These are phyloP conservation scores for Aspergillus sojae DNA, from an alignment of 2,329 filamentous ascomycete species.

Conservation along the genomic window DNA sequence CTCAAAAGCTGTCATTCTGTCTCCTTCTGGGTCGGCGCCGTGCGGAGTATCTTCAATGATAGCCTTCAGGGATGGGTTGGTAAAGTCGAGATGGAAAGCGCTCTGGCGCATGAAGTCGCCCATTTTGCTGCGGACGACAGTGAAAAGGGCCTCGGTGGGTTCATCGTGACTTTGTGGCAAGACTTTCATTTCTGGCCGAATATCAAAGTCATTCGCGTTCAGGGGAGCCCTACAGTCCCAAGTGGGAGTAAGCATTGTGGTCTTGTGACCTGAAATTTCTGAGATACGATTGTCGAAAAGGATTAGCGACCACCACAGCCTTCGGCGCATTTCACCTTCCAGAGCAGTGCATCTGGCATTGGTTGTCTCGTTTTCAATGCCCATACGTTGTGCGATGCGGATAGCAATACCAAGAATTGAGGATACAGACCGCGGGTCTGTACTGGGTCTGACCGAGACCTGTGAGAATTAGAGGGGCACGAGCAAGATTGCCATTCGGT, in stretches of 20 bases:
- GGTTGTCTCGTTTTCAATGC: conserved; percentile 65
- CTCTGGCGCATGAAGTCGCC: conserved; percentile 44
- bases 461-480: conserved; percentile 37
- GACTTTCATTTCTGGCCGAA: conserved; percentile 43
- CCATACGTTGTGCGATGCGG: conserved; percentile 69
- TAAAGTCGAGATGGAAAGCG: conserved; percentile 50
- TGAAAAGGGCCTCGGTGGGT: conserved; percentile 48
- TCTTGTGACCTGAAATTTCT: conserved; percentile 62
- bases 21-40: conserved; percentile 17
- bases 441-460: conserved; percentile 60
- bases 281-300: conserved; percentile 69
- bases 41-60: conserved; percentile 17
- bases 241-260: conserved; percentile 39
- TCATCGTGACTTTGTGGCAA: conserved; percentile 31
- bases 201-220: conserved; percentile 48
- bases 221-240: conserved; percentile 49
- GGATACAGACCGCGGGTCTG: conserved; percentile 62
- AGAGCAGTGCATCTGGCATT: conserved; percentile 50
- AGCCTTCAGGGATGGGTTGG: conserved; percentile 43
- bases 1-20: conserved; percentile 41
- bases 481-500: not conserved
- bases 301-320: conserved; percentile 73
- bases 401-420: conserved; percentile 67
- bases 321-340: conserved; percentile 70
- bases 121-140: conserved; percentile 47